phyloP scores from a whole-genome alignment of 345 rosid species.

The Brassica carinata region DNA sequence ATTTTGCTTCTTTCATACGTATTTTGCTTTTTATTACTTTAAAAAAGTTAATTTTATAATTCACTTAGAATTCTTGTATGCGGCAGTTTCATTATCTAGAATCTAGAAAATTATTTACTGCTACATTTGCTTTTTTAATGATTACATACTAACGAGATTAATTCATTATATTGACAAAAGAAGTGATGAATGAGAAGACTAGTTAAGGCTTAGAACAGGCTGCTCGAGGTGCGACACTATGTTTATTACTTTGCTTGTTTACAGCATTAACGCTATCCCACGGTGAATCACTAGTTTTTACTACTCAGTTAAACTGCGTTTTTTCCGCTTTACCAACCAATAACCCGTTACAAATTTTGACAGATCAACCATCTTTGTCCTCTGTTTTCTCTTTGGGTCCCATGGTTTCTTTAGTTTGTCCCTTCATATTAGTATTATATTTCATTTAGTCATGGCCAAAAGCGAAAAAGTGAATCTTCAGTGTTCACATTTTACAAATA shows the following conservation, averaged over 20 bases:
- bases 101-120: not conserved
- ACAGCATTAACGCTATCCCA: constrained; percentile 8
- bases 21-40: not conserved
- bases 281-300: constrained; percentile 1
- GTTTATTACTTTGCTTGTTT: constrained; percentile 10
- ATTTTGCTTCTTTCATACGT: constrained; percentile 38
- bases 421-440: not conserved
- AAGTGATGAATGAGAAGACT: constrained; percentile 15
- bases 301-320: constrained; percentile 17
- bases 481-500: not conserved
- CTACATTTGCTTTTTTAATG: not conserved
- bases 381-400: constrained; percentile 19
- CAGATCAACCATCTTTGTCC: constrained; percentile 21
- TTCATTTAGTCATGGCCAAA: constrained; percentile 13
- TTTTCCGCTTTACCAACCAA: not conserved
- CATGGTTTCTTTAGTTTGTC: constrained; percentile 15
- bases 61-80: not conserved
- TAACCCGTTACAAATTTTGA: constrained; percentile 23
- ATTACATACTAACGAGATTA: not conserved
- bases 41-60: not conserved
- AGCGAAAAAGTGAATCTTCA: not conserved
- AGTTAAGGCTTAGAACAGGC: constrained; percentile 27
- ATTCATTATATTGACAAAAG: not conserved
- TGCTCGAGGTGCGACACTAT: constrained; percentile 38
- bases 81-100: constrained; percentile 1